Evolutionary conservation across 305 asterid genomes (phyloP).

Genomic region (Plantago lanceolata): DNA sequence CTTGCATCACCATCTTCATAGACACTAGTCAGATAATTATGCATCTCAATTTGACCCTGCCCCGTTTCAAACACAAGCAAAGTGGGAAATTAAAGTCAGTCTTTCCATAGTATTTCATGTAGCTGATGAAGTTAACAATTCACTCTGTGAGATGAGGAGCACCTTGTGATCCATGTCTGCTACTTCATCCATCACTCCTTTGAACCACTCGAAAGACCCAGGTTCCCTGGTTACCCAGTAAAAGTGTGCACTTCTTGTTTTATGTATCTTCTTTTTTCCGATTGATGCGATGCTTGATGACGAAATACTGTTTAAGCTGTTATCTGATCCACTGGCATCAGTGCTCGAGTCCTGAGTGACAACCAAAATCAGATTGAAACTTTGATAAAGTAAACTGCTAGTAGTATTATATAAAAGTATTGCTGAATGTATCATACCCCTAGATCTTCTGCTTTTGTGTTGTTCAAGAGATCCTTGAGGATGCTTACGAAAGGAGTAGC

Average conservation of each 20-base stretch:
- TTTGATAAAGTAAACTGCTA: not conserved
- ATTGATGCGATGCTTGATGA: constrained; percentile 52
- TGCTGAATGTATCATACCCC: constrained; percentile 33
- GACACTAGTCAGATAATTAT: constrained; percentile 84
- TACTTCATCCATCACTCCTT: constrained; percentile 87
- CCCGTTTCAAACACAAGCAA: constrained; percentile 19
- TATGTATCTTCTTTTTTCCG: constrained; percentile 51
- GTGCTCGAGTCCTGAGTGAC: constrained; percentile 62
- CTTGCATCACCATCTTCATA: constrained; percentile 96
- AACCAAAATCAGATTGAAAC: constrained; percentile 11
- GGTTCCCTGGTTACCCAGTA: constrained; percentile 94
- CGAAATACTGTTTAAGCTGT: constrained; percentile 64
- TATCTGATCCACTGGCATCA: constrained; percentile 63
- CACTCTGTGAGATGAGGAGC: constrained; percentile 19
- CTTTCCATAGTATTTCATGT: not conserved
- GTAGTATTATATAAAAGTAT: not conserved
- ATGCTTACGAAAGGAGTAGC: constrained; percentile 92
- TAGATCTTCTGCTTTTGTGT: constrained; percentile 58
- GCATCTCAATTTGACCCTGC: constrained; percentile 96
- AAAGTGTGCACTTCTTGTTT: constrained; percentile 63
- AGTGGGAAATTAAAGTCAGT: not conserved
- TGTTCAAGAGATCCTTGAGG: constrained; percentile 74
- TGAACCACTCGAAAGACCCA: constrained; percentile 97
- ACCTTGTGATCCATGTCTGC: constrained; percentile 94
- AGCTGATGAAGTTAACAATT: not conserved